phyloP scores from a whole-genome alignment of 2,329 filamentous ascomycete genomes.

The Hymenoscyphus salicellus region DNA sequence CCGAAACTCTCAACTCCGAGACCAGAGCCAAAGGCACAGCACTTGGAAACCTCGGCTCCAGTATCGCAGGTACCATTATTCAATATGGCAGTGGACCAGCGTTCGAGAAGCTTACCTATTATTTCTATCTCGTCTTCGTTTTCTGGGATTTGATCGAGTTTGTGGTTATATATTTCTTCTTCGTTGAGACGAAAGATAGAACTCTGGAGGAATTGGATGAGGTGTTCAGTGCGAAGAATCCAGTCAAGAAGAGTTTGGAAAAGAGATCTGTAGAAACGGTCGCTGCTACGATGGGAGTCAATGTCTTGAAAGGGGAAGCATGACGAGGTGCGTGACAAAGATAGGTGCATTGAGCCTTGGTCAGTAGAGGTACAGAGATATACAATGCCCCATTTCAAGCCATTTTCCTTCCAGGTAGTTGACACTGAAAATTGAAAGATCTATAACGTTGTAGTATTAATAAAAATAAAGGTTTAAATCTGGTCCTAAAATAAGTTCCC shows the following conservation, averaged over 20 bases:
- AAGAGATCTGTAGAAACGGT: constrained; percentile 42
- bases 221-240: constrained; percentile 49
- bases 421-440: too few relatives aligned
- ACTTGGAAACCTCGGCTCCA: constrained; percentile 44
- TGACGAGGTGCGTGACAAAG: background rate
- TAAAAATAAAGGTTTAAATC: too few relatives aligned
- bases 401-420: background rate
- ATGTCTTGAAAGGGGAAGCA: background rate
- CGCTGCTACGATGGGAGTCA: constrained; percentile 34
- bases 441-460: too few relatives aligned
- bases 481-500: too few relatives aligned
- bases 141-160: constrained; percentile 34
- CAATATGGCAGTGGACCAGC: constrained; percentile 40
- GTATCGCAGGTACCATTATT: constrained; percentile 37
- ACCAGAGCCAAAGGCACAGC: constrained; percentile 36
- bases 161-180: constrained; percentile 49
- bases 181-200: constrained; percentile 54
- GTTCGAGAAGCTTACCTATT: constrained; percentile 38
- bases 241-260: constrained; percentile 38
- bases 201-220: constrained; percentile 53
- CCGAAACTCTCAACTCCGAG: constrained; percentile 45
- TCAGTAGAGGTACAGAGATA: background rate
- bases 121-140: constrained; percentile 37
- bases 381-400: background rate
- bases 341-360: background rate